These are phyloP conservation scores for Phytophthora crassamura DNA, from an alignment of 352 stramenopile species.

Conservation along the genomic window DNA sequence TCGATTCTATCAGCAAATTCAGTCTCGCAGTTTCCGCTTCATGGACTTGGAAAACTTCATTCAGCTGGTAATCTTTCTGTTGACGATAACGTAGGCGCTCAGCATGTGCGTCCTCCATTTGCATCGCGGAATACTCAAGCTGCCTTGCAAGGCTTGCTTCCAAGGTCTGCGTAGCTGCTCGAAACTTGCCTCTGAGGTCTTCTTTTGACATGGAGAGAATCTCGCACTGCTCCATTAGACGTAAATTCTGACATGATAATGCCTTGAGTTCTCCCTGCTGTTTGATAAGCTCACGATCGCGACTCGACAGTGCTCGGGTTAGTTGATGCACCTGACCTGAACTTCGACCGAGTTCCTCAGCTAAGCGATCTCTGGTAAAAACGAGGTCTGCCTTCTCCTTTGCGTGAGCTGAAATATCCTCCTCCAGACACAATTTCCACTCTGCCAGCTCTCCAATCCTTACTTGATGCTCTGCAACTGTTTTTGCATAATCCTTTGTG, in stretches of 20 bases:
- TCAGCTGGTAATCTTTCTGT: constrained; percentile 11
- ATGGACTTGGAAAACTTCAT: constrained; percentile 11
- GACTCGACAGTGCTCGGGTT: constrained; percentile 4
- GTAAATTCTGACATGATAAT: constrained; percentile 8
- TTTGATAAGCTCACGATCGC: constrained; percentile 5
- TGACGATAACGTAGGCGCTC: constrained; percentile 11
- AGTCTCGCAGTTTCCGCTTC: constrained; percentile 31
- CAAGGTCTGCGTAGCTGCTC: neutral
- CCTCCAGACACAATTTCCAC: constrained; percentile 18
- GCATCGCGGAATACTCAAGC: constrained; percentile 17
- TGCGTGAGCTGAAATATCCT: constrained; percentile 16
- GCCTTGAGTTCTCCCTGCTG: neutral
- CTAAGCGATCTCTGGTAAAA: constrained; percentile 10
- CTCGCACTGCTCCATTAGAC: constrained; percentile 12
- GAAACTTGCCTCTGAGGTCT: constrained; percentile 1
- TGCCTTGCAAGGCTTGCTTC: constrained; percentile 12
- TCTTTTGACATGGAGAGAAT: constrained; percentile 8
- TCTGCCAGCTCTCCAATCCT: constrained; percentile 14
- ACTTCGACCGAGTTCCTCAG: constrained; percentile 7
- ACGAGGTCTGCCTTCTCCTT: constrained; percentile 8
- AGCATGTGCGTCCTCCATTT: constrained; percentile 30
- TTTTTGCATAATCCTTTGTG: constrained; percentile 17
- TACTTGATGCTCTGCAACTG: constrained; percentile 17
- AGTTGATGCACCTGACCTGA: constrained; percentile 12
- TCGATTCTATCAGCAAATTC: constrained; percentile 49